phyloP scores from a whole-genome alignment of 1,139 yeast species.

The Suhomyces coccinellae region DNA sequence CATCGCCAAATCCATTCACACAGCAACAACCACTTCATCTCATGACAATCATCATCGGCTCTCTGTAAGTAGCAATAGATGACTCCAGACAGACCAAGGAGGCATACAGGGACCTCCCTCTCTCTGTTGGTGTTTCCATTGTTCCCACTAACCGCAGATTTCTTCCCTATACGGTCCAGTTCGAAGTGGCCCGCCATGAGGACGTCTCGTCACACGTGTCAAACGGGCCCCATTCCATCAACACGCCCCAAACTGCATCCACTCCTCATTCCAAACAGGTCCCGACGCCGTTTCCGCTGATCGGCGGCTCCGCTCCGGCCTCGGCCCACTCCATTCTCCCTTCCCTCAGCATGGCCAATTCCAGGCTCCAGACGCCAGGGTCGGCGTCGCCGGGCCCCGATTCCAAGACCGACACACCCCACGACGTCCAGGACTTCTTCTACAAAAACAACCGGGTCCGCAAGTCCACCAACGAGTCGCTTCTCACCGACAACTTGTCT shows the following conservation, averaged over 20 bases:
- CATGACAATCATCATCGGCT: conserved; percentile 63
- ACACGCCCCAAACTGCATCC: neutral
- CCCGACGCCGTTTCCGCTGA: conserved; percentile 2
- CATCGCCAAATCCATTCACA: conserved; percentile 1
- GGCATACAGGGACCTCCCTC: too few relatives aligned
- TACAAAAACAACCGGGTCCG: conserved; percentile 20
- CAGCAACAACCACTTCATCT: neutral
- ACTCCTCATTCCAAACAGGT: neutral
- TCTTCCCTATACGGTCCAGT: conserved; percentile 71
- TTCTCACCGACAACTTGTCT: conserved; percentile 17
- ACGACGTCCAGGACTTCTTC: conserved; percentile 34
- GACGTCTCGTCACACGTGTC: conserved; percentile 17
- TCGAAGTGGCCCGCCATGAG: conserved; percentile 42
- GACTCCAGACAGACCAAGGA: too few relatives aligned
- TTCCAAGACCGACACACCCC: neutral
- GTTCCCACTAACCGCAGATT: conserved; percentile 45
- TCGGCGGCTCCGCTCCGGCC: conserved; percentile 3
- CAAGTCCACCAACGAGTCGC: conserved; percentile 15
- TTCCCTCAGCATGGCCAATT: conserved; percentile 19
- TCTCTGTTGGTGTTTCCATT: conserved; percentile 51
- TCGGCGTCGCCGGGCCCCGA: conserved; percentile 12
- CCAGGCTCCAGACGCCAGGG: conserved; percentile 14
- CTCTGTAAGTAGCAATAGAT: conserved; percentile 67
- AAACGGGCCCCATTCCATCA: conserved; percentile 6
- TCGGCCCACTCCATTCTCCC: conserved; percentile 21